These are phyloP conservation scores for Olyra latifolia DNA, from an alignment of 176 grass and related monocot genomes.

Conservation along the genomic window DNA sequence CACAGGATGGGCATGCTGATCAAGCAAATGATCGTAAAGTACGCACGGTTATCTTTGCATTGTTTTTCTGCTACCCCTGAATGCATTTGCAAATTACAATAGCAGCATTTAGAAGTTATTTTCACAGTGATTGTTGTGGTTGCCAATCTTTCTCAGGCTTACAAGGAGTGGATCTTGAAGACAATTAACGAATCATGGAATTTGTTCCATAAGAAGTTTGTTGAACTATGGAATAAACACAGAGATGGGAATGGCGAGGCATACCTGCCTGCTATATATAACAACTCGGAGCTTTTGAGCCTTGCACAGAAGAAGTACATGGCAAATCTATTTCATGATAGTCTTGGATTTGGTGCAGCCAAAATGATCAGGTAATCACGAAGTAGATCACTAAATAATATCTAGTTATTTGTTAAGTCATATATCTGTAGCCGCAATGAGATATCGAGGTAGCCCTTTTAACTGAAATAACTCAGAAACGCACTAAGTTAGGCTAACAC, in stretches of 20 bases:
- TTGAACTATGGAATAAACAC: conserved; percentile 79
- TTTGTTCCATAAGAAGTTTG: conserved; percentile 71
- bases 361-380: conserved; percentile 92
- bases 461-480: background rate
- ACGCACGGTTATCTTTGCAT: conserved; percentile 27
- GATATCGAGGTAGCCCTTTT: background rate
- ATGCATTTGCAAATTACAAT: background rate
- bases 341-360: conserved; percentile 92
- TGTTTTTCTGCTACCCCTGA: background rate
- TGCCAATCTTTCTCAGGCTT: conserved; percentile 34
- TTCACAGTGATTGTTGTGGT: background rate
- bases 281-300: conserved; percentile 52
- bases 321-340: conserved; percentile 73
- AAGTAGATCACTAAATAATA: background rate
- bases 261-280: conserved; percentile 71
- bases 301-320: conserved; percentile 83
- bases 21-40: conserved; percentile 72
- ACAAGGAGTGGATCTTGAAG: conserved; percentile 86
- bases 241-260: conserved; percentile 80
- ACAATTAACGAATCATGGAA: conserved; percentile 67
- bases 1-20: conserved; percentile 89
- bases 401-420: conserved; percentile 2
- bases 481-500: background rate
- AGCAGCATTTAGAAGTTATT: background rate
- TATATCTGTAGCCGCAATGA: background rate